Evolutionary conservation across 208 protist genomes (phyloP), one percentile per base, ranked within the genome.

Genomic region (Zelonia costaricensis): DNA sequence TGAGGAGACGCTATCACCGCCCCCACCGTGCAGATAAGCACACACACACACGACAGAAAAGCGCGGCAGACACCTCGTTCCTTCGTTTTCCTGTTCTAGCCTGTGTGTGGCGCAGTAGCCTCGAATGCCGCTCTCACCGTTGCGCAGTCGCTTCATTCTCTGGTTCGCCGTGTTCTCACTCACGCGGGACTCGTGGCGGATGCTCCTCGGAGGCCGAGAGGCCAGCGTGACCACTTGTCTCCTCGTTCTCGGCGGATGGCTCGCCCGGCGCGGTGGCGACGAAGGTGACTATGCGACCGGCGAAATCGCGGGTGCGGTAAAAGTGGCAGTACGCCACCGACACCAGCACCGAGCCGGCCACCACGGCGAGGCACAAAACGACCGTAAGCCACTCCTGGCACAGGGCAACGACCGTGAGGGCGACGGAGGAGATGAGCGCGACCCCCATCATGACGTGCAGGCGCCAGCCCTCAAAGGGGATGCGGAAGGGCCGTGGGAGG

Each of bases 261-360:
- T 62, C 36, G 44, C 3, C 6, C 12, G 64, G 48, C 0, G 62
- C 49, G 3, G 38, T n/a, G 18, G 43, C 42, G 3, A 44, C n/a
- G 27, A 76, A 69, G 0, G 84, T 88, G 7, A 93, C 82, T 9
- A 93, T 70, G n/a, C 73, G 64, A 16, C 87, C 87, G 48, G 75
- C 49, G 47, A 91, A 93, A 6, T 86, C 82, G 8, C 78, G 45
- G 4, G 62, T 74, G 39, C 71, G 81, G 13, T 74, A 62, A 38
- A 77, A 79, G 42, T 56, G 33, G 53, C 83, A 88, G 47, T 89
- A 88, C 20, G 77, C 15, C 36, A 71, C 62, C 0, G 80, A 73
- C 13, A 82, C 18, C 22, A 80, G 12, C n/a, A 55, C 51, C 10
- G 76, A 57, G 15, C 22, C 65, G 0, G 18, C 72, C 0, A 93